Evolutionary conservation across 805 yeast genomes (phyloP).

Genomic region (Starmera dryadoides): DNA sequence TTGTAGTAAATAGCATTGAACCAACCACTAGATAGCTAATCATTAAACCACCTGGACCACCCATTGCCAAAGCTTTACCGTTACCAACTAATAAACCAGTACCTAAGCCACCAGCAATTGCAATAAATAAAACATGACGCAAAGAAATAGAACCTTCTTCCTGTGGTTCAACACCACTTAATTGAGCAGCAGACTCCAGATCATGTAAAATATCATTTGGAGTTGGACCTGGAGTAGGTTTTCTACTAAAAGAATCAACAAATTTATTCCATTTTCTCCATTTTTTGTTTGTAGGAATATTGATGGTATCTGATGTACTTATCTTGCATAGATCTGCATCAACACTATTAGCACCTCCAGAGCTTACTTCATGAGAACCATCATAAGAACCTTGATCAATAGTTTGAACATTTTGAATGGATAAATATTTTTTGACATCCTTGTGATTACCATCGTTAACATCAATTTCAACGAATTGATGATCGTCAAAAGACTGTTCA

Average conservation of each 20-base stretch:
- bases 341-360: too few relatives aligned
- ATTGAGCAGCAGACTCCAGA: neutral
- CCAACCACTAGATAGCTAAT: slow-evolving; percentile 55
- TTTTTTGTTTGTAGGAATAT: neutral
- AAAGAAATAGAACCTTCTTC: slow-evolving; percentile 1
- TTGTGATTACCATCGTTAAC: neutral
- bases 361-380: too few relatives aligned
- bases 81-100: slow-evolving; percentile 61
- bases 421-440: neutral
- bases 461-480: neutral
- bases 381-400: slow-evolving; percentile 1
- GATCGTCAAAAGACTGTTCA: too few relatives aligned
- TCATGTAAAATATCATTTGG: neutral
- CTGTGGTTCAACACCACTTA: neutral
- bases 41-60: slow-evolving; percentile 43
- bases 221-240: neutral
- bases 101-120: slow-evolving; percentile 83
- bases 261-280: slow-evolving; percentile 18
- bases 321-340: neutral
- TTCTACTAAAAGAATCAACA: slow-evolving; percentile 21
- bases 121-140: slow-evolving; percentile 37
- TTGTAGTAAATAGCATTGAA: slow-evolving; percentile 48
- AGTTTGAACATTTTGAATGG: neutral
- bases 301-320: neutral
- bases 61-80: slow-evolving; percentile 37